A percentile compares a stretch with the other conserved stretches of the same genome.
phyloP scores from a whole-genome alignment of 2,329 filamentous ascomycete species.

The Rhexocercosporidium sp. region DNA sequence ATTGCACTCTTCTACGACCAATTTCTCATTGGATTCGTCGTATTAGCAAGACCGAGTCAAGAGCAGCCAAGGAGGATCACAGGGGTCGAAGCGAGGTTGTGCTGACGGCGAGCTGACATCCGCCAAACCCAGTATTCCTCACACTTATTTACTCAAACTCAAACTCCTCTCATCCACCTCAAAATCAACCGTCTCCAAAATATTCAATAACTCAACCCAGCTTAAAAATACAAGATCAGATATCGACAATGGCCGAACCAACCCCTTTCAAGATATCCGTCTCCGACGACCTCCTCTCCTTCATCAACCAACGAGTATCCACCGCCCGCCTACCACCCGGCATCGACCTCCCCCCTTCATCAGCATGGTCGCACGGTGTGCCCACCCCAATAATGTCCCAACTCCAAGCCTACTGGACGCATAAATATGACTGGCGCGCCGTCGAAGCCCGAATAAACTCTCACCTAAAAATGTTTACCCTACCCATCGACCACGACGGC shows the following conservation, averaged over 20 bases:
- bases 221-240: not conserved
- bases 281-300: slow-evolving; percentile 33
- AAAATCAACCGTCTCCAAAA: not conserved
- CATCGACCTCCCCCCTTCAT: slow-evolving; percentile 22
- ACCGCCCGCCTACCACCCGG: slow-evolving; percentile 35
- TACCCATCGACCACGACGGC: slow-evolving; percentile 38
- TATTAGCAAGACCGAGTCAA: not conserved
- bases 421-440: slow-evolving; percentile 40
- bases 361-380: slow-evolving; percentile 31
- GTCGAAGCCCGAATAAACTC: slow-evolving; percentile 39
- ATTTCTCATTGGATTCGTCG: not conserved
- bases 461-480: slow-evolving; percentile 39
- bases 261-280: slow-evolving; percentile 38
- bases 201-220: not conserved
- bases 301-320: slow-evolving; percentile 35
- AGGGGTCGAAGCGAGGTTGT: not conserved
- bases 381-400: slow-evolving; percentile 24
- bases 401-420: slow-evolving; percentile 38
- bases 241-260: slow-evolving; percentile 20
- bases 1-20: too few species aligned
- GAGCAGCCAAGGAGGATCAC: not conserved
- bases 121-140: not conserved
- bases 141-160: not conserved
- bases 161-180: not conserved
- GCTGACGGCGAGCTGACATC: not conserved